A percentile compares a stretch with the other conserved stretches of the same genome.
These are phyloP conservation scores for Diaporthe aspalathi DNA, from an alignment of 2,329 filamentous ascomycete species.

Conservation along the genomic window DNA sequence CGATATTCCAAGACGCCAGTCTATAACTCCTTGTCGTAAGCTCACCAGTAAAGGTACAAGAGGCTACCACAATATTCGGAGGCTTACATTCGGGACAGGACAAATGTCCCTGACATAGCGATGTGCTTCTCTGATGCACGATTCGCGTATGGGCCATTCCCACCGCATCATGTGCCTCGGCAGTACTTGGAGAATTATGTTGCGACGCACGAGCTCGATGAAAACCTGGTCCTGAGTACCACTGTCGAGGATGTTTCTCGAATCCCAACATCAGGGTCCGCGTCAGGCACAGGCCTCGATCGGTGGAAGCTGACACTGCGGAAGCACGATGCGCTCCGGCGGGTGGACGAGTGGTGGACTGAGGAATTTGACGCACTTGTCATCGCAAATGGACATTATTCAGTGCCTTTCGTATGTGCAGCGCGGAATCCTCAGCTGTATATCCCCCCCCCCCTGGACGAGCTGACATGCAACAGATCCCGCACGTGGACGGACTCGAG, in stretches of 20 bases:
- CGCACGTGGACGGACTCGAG: conserved; percentile 57
- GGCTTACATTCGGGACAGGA: conserved; percentile 47
- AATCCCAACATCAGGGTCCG: conserved; percentile 40
- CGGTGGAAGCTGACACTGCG: conserved; percentile 62
- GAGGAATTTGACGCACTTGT: conserved; percentile 61
- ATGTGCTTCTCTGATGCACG: conserved; percentile 66
- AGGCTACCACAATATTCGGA: too few species aligned
- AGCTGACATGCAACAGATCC: conserved; percentile 50
- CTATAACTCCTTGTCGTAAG: conserved; percentile 63
- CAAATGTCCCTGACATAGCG: conserved; percentile 67
- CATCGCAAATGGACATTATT: conserved; percentile 58
- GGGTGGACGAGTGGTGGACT: conserved; percentile 65
- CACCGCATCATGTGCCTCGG: conserved; percentile 64
- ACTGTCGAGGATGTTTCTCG: conserved; percentile 62
- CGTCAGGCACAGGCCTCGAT: conserved; percentile 34
- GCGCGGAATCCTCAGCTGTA: background rate
- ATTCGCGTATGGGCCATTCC: conserved; percentile 67
- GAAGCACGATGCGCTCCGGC: conserved; percentile 55
- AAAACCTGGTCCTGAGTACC: conserved; percentile 59
- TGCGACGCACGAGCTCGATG: conserved; percentile 60
- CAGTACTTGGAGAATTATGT: conserved; percentile 69
- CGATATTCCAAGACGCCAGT: conserved; percentile 61
- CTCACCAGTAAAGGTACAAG: background rate
- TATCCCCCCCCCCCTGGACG: background rate
- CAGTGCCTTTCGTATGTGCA: conserved; percentile 56